Base-by-base conservation (phyloP, 23 red algal species). In the Gracilariopsis chorda region DNA sequence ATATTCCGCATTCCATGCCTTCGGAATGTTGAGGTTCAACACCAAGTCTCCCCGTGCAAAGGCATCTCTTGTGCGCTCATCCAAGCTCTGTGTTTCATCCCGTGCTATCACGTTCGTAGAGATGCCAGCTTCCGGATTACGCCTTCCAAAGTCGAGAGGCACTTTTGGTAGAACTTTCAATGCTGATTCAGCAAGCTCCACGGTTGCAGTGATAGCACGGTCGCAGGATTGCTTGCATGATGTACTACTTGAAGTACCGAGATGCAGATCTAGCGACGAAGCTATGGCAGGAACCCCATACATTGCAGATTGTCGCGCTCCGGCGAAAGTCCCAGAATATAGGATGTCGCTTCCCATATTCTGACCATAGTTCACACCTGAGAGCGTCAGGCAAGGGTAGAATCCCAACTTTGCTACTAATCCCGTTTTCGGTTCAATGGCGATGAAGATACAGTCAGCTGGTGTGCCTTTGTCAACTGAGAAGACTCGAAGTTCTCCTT, bases 251-350 rank as follows among this genome's bases (percentile, higher is more conserved):
- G 37, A 69, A 58, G 82, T 44, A 60, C 48, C 20, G 37, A 43
- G 24, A 49, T 67, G 63, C 53, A 81, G 39, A 48, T 91, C 90
- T 1, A 99, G 43, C 34, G 90, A 94, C 16, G 71, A 51, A 16
- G 97, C 97, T 9, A 99, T 4, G 30, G 97, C 48, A 9, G 97
- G 97, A n/a, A 96, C 47, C 21, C 97, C 97, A 49, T 96, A 94
- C 70, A 99, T 82, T 0, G 75, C 97, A 8, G 93, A 83, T 55
- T 99, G 97, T 40, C 97, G 78, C 17, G 97, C 97, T n/a, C 69
- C 97, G 28, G 90, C 87, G 74, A 99, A 99, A 39, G 97, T 99
- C 34, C 97, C 97, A n/a, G 92, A 95, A 48, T 99, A 92, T 23
- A 99, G 46, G 32, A 99, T 84, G 55, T 99, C 97, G 48, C 77